Conservation (phyloP, 352 stramenopile species). For the Globisporangium splendens region DNA sequence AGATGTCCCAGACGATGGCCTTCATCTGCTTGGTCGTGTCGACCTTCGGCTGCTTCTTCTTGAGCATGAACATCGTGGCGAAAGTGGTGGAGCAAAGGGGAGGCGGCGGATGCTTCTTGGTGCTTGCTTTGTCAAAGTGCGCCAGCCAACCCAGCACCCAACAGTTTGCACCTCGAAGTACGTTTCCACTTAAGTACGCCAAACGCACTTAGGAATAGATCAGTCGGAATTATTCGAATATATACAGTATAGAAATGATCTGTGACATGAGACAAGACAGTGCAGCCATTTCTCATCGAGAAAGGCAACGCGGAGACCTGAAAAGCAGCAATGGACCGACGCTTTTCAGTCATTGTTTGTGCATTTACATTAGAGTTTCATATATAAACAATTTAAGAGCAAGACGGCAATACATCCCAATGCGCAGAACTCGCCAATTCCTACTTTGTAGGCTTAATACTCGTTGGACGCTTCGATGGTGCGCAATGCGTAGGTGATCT, state of each 20-base stretch:
- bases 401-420: not conserved
- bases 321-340: too few relatives aligned
- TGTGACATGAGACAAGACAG: conserved; percentile 14
- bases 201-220: too few relatives aligned
- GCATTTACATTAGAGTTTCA: too few relatives aligned
- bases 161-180: conserved; percentile 4
- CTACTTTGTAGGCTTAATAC: conserved; percentile 6
- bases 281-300: too few relatives aligned
- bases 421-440: not conserved
- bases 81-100: not conserved
- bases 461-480: conserved; percentile 24
- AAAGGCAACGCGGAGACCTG: too few relatives aligned
- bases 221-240: not conserved
- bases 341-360: too few relatives aligned
- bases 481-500: conserved; percentile 30
- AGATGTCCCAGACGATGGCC: conserved; percentile 65
- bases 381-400: too few relatives aligned
- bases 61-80: conserved; percentile 79
- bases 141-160: conserved; percentile 1
- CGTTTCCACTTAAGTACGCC: conserved; percentile 4
- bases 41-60: conserved; percentile 86
- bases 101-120: not conserved
- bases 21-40: conserved; percentile 77
- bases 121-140: not conserved
- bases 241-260: not conserved